Evolutionary conservation across 345 rosid species (phyloP), one percentile per base, ranked within the genome.

Genomic region (Eutrema japonicum): DNA sequence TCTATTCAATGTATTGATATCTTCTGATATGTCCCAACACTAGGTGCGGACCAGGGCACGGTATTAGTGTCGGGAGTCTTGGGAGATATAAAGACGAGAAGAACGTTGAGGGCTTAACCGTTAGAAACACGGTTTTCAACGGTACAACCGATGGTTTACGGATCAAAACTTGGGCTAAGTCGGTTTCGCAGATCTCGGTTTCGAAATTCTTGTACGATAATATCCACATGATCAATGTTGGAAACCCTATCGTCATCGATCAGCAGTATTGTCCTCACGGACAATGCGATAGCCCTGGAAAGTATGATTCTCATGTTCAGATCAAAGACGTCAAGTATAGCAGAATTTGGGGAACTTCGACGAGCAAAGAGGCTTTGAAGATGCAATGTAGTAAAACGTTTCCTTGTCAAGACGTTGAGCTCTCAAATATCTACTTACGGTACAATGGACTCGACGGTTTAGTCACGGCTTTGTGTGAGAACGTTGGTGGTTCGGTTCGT

Each of bases 21-120:
- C 2, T 42, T 2, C 29, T 3, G 35, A 60, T 61, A 10, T 45
- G 10, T 54, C 30, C 2, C 18, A 9, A 58, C 7, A 59, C 2
- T 3, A 77, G 75, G 43, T 77, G 80, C 73, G 80, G 80, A 58
- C 80, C 80, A 71, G 80, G 80, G 33, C 80, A 77, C n/a, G 80
- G 80, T 57, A 77, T 77, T 8, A 77, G 77, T 72, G 80, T 77
- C 0, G 80, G 80, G 4, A 71, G 80, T 30, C 72, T 71, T 0
- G 80, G 80, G 2, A 71, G 35, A 45, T 8, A 36, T 7, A 45
- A 51, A 54, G 45, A 18, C 0, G 80, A 77, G 60, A 4, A 77
- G 42, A 42, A 59, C 40, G 68, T 77, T 0, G 2, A 71, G 3
- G 64, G 77, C 13, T 4, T 77, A 59, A 77, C 72, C 7, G 68